Evolutionary conservation across 306 rosid species (phyloP), one percentile per base, ranked within the genome.

Genomic region (Rosa rugosa): DNA sequence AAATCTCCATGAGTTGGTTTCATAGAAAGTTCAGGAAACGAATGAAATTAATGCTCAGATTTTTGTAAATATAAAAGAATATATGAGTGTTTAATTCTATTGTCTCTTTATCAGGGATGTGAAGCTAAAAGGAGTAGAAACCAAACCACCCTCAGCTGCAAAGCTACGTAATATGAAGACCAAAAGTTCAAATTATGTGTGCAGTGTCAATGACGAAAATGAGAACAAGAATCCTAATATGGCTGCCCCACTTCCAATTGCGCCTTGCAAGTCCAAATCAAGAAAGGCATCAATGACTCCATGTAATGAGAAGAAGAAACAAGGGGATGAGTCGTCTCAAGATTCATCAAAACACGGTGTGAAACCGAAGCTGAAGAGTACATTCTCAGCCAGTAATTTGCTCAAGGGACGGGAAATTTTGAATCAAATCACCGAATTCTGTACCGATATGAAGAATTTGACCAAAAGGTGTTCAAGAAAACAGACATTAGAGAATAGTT

Each of bases 171-270:
- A 70, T 40, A 63, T 51, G 57, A 76, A 76, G 41, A 40, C 69
- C 4, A 50, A 73, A 49, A 67, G 56, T 53, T 84, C 80, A 53
- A 78, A 27, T 75, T 71, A 57, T 85, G 77, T 80, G 20, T 25
- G 41, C 17, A 77, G n/a, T 73, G 63, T 71, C 34, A 13, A 31
- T 49, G 83, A 79, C 69, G 85, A 84, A 27, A 73, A 18, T 69
- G 92, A 90, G 82, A 90, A 90, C 69, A 79, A 62, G 72, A 76
- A 84, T 78, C 92, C 90, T 46, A 90, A 90, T 80, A 42, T 76
- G 71, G 23, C 83, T n/a, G 78, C 67, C 25, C 64, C 72, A 51
- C 38, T 49, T 50, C 69, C 79, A 0, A 8, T 9, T n/a, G 27
- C 36, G 5, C 53, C 8, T 14, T 79, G 42, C 5, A 80, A 81